Evolutionary conservation across 768 basidiomycete genomes (phyloP).

Genomic region (Amanita pseudoporphyria): DNA sequence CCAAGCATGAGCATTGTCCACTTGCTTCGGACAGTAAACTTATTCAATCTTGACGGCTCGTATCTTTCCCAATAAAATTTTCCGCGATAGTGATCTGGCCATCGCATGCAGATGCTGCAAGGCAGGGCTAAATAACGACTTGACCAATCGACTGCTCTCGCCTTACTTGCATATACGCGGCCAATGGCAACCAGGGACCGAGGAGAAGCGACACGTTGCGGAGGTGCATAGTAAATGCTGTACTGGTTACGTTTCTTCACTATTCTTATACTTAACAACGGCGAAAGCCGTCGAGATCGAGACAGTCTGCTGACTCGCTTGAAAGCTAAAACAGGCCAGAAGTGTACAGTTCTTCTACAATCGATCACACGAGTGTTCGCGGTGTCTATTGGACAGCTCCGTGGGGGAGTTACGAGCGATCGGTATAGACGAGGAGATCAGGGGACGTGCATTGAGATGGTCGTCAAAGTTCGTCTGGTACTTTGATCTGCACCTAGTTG

Average conservation of each 20-base stretch:
- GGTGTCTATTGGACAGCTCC: not conserved
- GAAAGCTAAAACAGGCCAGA: not conserved
- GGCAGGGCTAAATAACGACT: not conserved
- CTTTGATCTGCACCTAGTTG: not conserved
- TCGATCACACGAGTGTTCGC: not conserved
- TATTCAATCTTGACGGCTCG: conserved; percentile 30
- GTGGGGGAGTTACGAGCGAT: too few relatives aligned
- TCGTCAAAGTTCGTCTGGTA: not conserved
- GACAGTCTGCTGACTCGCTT: not conserved
- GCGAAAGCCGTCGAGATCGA: not conserved
- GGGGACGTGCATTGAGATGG: not conserved
- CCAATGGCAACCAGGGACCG: not conserved
- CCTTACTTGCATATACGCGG: not conserved
- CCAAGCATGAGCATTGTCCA: conserved; percentile 10
- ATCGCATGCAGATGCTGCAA: conserved; percentile 7
- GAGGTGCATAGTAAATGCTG: not conserved
- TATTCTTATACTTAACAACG: not conserved
- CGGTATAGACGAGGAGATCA: not conserved
- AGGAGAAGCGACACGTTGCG: not conserved
- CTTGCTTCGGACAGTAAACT: conserved; percentile 22
- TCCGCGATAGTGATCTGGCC: conserved; percentile 9
- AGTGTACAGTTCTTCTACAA: not conserved
- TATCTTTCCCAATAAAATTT: conserved; percentile 29
- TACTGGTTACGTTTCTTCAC: not conserved
- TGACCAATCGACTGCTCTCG: not conserved